Evolutionary conservation across 2,329 filamentous ascomycete genomes (phyloP).

Genomic region (Ophiostoma novo-ulmi): DNA sequence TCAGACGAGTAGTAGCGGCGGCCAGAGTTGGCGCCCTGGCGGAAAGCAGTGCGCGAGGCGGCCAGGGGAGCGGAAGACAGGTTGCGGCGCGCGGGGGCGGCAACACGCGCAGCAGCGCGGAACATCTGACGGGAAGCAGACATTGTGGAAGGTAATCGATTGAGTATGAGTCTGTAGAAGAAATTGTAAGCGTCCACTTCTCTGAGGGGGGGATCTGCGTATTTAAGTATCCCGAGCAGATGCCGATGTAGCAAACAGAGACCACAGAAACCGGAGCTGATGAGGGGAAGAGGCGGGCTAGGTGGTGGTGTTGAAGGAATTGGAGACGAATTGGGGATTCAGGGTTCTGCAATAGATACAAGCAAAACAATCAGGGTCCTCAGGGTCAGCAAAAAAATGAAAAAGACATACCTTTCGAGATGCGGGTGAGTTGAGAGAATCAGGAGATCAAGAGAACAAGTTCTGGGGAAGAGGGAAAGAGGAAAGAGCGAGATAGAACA

Average conservation of each 20-base stretch:
- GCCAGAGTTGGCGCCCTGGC: constrained; percentile 52
- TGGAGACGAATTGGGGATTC: constrained; percentile 15
- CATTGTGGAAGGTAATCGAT: constrained; percentile 33
- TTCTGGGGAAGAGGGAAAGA: constrained; percentile 5
- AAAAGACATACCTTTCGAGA: constrained; percentile 8
- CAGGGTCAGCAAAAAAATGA: not conserved
- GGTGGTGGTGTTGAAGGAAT: not conserved
- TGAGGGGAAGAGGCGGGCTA: not conserved
- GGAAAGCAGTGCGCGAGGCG: constrained; percentile 62
- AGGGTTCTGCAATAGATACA: not conserved
- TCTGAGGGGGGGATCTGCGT: not conserved
- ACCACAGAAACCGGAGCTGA: not conserved
- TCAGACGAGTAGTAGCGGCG: constrained; percentile 77
- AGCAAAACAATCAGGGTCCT: not conserved
- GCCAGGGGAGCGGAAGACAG: constrained; percentile 53
- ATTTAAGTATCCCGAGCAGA: not conserved
- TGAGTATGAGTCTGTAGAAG: not conserved
- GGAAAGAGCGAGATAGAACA: not conserved
- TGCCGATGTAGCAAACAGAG: not conserved
- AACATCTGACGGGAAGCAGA: constrained; percentile 49
- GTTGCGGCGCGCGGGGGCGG: constrained; percentile 32
- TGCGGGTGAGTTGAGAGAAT: not conserved
- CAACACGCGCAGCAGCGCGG: constrained; percentile 54
- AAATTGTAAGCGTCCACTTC: not conserved
- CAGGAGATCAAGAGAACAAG: not conserved